Base-by-base conservation (phyloP, 2,329 filamentous ascomycete genomes). In the Fusarium verrucosum region DNA sequence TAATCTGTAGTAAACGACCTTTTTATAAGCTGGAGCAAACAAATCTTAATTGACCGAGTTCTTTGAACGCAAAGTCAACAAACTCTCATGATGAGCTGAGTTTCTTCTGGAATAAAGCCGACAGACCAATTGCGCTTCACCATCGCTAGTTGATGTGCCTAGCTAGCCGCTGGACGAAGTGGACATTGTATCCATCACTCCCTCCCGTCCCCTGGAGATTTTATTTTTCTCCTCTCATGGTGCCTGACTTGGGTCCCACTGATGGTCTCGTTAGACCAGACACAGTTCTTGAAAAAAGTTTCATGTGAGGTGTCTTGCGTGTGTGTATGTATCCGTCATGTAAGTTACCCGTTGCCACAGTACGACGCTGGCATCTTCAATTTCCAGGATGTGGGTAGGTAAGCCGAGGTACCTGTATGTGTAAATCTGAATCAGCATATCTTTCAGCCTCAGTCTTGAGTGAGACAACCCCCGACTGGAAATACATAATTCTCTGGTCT, bases 181-280 rank as follows among this genome's bases (percentile, higher is more conserved):
- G 58, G 63, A 33, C 52, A 60, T 50, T 50, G 47, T 54, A 53
- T 54, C 53, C 53, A 51, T 51, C 42, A 23, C 45, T 54, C 38
- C 35, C 38, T 59, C 46, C 47, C 62, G 43, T 51, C 56, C 49
- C 60, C 61, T 65, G 61, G 35, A 54, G 45, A 51, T 57, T 56
- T 67, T 50, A 40, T 59, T 61, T 58, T 53, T 35, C 32, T 47
- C 32, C 22, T 26, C 32, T 62, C n/a, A 66, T 36, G 64, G 64
- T 67, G 59, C 64, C 64, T 67, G 64, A 51, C 36, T 67, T 58
- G 37, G 54, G 64, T 56, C 50, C 64, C 59, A 67, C 59, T 54
- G 50, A 53, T 53, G 55, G 50, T 25, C 43, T 52, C 46, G 40
- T 66, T 66, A 64, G 58, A 50, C 32, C 38, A 41, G 37, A 47